Percentiles rank a stretch among this genome's conserved stretches.
Conservation (phyloP, 306 rosid genomes). For the Ziziphus jujuba region DNA sequence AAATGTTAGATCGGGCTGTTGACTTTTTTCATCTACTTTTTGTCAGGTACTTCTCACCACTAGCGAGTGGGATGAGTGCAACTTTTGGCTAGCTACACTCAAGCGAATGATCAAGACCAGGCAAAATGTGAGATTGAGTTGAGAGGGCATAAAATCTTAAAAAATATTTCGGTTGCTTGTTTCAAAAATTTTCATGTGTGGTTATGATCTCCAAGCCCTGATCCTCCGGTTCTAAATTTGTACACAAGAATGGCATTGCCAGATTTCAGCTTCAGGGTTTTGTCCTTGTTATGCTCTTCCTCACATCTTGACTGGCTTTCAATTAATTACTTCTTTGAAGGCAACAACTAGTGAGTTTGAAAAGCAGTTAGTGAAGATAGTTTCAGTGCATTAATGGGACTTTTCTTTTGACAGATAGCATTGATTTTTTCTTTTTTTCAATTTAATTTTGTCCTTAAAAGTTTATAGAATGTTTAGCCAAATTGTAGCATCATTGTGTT, state of each 20-base stretch:
- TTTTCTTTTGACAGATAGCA: constrained; percentile 34
- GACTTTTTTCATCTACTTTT: neutral
- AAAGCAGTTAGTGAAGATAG: constrained; percentile 60
- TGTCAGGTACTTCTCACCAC: constrained; percentile 84
- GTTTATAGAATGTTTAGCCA: constrained; percentile 20
- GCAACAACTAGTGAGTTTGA: constrained; percentile 26
- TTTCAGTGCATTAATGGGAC: constrained; percentile 39
- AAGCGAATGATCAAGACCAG: constrained; percentile 98
- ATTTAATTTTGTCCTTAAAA: constrained; percentile 28
- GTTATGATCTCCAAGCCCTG: constrained; percentile 36
- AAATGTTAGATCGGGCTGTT: neutral
- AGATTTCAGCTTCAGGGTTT: constrained; percentile 55
- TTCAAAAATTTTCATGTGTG: constrained; percentile 34
- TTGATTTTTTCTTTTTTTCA: constrained; percentile 10
- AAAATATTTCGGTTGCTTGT: constrained; percentile 14
- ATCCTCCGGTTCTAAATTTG: constrained; percentile 23
- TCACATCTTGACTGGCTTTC: constrained; percentile 49
- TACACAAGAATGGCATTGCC: constrained; percentile 51
- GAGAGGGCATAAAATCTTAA: constrained; percentile 18
- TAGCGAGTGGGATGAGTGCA: constrained; percentile 99
- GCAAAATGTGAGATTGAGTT: constrained; percentile 80
- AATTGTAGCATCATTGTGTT: constrained; percentile 32
- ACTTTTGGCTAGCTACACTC: constrained; percentile 92
- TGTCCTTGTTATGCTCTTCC: constrained; percentile 33
- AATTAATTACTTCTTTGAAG: constrained; percentile 21